Percentiles rank a stretch among this genome's conserved stretches.
phyloP scores from a whole-genome alignment of 371 early-diverging fungal species.

The Dichotomocladium elegans region DNA sequence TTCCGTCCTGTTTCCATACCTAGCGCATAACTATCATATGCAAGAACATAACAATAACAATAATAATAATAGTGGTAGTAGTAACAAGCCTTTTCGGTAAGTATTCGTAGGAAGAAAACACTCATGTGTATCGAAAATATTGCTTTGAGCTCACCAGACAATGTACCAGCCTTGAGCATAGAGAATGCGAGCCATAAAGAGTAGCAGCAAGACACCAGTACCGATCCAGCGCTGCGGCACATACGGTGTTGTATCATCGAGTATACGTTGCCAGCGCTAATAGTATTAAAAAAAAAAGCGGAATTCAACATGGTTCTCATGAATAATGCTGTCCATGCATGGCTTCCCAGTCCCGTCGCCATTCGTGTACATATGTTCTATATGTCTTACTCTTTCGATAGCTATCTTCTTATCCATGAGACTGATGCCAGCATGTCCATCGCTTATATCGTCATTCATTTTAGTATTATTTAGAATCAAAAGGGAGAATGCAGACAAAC shows the following conservation, averaged over 20 bases:
- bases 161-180: conserved; percentile 92
- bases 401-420: conserved; percentile 19
- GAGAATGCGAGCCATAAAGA: conserved; percentile 82
- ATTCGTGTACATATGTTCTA: background rate
- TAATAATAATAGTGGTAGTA: background rate
- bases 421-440: conserved; percentile 10
- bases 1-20: conserved; percentile 29
- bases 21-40: conserved; percentile 51
- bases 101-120: too few species aligned
- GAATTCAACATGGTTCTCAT: background rate
- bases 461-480: background rate
- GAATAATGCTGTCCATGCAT: background rate
- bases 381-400: conserved; percentile 21
- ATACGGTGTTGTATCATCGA: conserved; percentile 81
- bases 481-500: background rate
- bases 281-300: too few species aligned
- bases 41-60: too few species aligned
- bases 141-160: conserved; percentile 60
- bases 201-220: conserved; percentile 56
- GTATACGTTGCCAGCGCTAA: conserved; percentile 63
- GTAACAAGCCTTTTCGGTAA: background rate
- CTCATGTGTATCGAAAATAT: too few species aligned
- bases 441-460: conserved; percentile 16
- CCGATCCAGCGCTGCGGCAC: conserved; percentile 72
- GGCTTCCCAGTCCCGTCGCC: too few species aligned